These are phyloP conservation scores for Fusarium torreyae DNA, from an alignment of 2,329 filamentous ascomycete genomes.

Conservation along the genomic window DNA sequence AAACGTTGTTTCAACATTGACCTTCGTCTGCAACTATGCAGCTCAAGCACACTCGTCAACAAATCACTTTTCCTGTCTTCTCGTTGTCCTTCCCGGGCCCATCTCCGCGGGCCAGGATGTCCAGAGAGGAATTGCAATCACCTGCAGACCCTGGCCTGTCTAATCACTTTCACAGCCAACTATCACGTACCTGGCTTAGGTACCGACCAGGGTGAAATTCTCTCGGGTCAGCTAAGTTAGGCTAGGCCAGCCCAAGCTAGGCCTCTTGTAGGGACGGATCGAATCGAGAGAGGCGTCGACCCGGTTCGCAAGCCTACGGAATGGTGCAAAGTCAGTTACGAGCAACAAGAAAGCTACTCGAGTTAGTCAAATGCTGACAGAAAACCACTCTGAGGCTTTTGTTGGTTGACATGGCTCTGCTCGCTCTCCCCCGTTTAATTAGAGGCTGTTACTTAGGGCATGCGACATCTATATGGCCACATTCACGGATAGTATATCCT, in stretches of 20 bases:
- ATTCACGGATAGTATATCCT: not conserved
- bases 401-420: constrained; percentile 24
- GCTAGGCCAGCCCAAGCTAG: constrained; percentile 35
- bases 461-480: constrained; percentile 7
- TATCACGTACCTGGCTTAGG: constrained; percentile 14
- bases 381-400: not conserved
- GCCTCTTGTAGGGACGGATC: constrained; percentile 34
- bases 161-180: constrained; percentile 38
- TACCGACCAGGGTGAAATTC: constrained; percentile 1
- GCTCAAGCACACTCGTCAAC: constrained; percentile 35
- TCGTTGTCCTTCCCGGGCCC: constrained; percentile 20
- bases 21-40: constrained; percentile 31
- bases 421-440: not conserved
- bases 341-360: constrained; percentile 25
- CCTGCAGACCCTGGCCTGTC: constrained; percentile 25
- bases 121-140: constrained; percentile 28
- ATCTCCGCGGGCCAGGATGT: constrained; percentile 21
- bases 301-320: constrained; percentile 19
- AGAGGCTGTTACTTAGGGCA: not conserved
- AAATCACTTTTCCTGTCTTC: constrained; percentile 37
- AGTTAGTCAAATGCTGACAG: constrained; percentile 21
- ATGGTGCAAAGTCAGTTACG: constrained; percentile 26
- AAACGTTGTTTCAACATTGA: constrained; percentile 35
- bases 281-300: constrained; percentile 43
- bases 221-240: constrained; percentile 26